Base-by-base conservation (phyloP, 805 yeast genomes). In the Yarrowia sp. region DNA sequence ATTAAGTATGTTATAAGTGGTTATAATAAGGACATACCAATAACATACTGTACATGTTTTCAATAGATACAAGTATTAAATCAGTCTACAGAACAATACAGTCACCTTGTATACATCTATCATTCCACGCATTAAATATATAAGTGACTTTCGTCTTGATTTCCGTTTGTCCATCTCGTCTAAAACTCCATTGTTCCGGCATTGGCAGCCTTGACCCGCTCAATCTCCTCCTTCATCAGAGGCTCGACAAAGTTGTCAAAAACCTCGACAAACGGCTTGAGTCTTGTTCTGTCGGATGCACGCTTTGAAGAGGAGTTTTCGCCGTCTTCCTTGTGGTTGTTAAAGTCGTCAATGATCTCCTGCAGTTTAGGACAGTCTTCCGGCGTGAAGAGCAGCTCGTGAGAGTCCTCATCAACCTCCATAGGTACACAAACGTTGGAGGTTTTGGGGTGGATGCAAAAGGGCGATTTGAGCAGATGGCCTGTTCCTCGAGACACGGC, bases 371-470 rank as follows among this genome's bases (percentile, higher is more conserved):
- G 98, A 1, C 96, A 92, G 12, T 78, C 79, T 68, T 82, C 82
- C 1, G 98, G 98, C 70, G 88, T 85, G 72, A 93, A 95, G 19
- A 32, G 41, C 19, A 58, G 51, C 4, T 85, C 85, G 17, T 70
- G 71, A 21, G 70, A 66, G 41, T 77, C 72, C 4, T 67, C 72
- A 7, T 54, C 46, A 0, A 75, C 67, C 62, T 75, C 77, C 51
- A 82, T 73, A 0, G 98, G 97, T 8, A 95, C 97, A 83, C 98
- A 95, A 3, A 95, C 89, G 71, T 90, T 88, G 8, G 97, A 97
- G 0, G 99, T 95, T 2, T 91, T 87, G 1, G 99, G 99, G 75
- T 95, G 99, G 46, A 95, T 86, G 78, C 98, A 93, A 74, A 95
- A 95, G 17, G 99, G 99, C 1, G 98, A 89, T 74, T 95, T 95